Evolutionary conservation across 305 asterid genomes (phyloP).

Genomic region (Salvia sclarea): DNA sequence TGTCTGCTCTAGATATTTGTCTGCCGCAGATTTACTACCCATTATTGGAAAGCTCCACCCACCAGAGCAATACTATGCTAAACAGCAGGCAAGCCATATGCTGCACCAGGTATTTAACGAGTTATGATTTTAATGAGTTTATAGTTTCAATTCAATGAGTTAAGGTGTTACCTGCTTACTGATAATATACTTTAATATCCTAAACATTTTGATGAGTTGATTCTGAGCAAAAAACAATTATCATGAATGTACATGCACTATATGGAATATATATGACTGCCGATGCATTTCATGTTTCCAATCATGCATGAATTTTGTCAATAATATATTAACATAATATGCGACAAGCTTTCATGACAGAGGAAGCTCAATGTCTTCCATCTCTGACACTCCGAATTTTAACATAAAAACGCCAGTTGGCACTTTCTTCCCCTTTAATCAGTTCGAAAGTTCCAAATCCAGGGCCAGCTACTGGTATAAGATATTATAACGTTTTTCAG

Average conservation of each 20-base stretch:
- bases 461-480: background rate
- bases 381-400: background rate
- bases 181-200: background rate
- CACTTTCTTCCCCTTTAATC: background rate
- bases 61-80: conserved; percentile 83
- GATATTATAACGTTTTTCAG: too few relatives aligned
- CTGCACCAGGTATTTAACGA: conserved; percentile 71
- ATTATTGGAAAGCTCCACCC: conserved; percentile 88
- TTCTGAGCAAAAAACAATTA: conserved; percentile 2
- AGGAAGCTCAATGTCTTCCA: background rate
- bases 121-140: background rate
- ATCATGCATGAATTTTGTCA: background rate
- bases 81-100: conserved; percentile 83
- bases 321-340: too few relatives aligned
- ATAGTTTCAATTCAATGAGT: background rate
- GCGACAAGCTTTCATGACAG: too few relatives aligned
- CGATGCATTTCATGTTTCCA: conserved; percentile 13
- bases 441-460: background rate
- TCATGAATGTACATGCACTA: background rate
- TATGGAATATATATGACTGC: background rate
- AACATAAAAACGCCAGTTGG: background rate
- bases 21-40: conserved; percentile 74
- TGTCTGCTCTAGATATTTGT: conserved; percentile 56
- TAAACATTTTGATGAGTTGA: conserved; percentile 19
- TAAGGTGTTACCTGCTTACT: background rate